phyloP scores from a whole-genome alignment of 2,329 filamentous ascomycete genomes.

The Stagonosporopsis cucurbitacearum region DNA sequence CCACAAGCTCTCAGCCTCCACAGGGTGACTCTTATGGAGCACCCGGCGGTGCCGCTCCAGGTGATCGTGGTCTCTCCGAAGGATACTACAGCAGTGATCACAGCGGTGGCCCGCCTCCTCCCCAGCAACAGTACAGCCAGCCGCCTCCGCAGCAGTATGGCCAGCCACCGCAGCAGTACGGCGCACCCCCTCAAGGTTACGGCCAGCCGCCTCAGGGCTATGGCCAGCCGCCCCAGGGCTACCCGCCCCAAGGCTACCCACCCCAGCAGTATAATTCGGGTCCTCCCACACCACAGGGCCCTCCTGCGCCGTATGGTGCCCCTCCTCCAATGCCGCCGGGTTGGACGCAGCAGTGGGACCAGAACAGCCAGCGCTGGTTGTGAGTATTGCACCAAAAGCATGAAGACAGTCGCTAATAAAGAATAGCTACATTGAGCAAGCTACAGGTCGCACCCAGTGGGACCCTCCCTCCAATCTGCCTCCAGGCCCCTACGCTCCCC shows the following conservation, averaged over 20 bases:
- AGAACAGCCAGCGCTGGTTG: conserved; percentile 65
- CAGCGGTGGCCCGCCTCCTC: conserved; percentile 22
- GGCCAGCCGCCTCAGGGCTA: conserved; percentile 36
- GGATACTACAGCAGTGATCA: conserved; percentile 29
- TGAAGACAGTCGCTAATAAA: not conserved
- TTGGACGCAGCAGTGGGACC: conserved; percentile 70
- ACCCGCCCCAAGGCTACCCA: conserved; percentile 35
- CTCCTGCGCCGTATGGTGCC: conserved; percentile 52
- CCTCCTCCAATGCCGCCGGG: conserved; percentile 61
- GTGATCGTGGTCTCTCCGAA: conserved; percentile 31
- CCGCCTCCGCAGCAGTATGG: conserved; percentile 29
- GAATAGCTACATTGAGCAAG: conserved; percentile 65
- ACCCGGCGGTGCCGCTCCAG: conserved; percentile 25
- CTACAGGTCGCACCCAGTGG: conserved; percentile 69
- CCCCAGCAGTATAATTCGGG: conserved; percentile 33
- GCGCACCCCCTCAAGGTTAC: conserved; percentile 25
- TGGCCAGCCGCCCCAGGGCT: conserved; percentile 33
- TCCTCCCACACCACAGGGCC: conserved; percentile 38
- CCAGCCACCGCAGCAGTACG: conserved; percentile 28
- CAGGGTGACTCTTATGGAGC: conserved; percentile 19
- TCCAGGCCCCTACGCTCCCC: conserved; percentile 43
- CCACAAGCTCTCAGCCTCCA: conserved; percentile 9
- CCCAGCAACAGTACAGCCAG: conserved; percentile 25
- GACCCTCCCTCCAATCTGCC: conserved; percentile 58
- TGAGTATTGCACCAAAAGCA: not conserved